phyloP scores from a whole-genome alignment of 768 basidiomycete genomes.

The Pholiota molesta region DNA sequence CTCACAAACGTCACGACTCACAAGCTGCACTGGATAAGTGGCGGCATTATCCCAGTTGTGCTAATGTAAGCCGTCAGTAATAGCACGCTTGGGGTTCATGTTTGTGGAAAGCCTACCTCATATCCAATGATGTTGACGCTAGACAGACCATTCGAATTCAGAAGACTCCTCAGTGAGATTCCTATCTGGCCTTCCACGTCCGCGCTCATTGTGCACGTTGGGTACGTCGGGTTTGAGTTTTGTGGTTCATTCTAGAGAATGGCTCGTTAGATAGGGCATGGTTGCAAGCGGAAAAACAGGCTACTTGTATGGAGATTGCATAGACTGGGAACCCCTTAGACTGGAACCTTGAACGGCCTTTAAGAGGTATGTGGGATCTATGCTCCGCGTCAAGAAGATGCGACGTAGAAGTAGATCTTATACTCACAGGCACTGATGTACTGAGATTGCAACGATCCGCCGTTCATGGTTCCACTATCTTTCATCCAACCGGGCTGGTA shows the following conservation, averaged over 20 bases:
- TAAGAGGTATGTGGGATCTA: conserved; percentile 74
- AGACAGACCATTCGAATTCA: conserved; percentile 65
- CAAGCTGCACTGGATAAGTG: conserved; percentile 59
- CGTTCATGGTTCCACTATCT: conserved; percentile 63
- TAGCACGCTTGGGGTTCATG: neutral
- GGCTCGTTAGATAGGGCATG: neutral
- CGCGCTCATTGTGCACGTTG: conserved; percentile 59
- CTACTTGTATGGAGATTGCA: conserved; percentile 60
- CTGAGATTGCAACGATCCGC: conserved; percentile 57
- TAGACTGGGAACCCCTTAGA: conserved; percentile 62
- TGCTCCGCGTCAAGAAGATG: neutral
- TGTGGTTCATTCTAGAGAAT: conserved; percentile 48
- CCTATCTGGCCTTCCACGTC: conserved; percentile 63
- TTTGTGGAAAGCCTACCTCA: conserved; percentile 24
- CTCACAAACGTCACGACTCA: conserved; percentile 12
- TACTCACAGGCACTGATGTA: conserved; percentile 53
- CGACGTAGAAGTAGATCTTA: neutral
- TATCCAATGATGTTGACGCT: conserved; percentile 64
- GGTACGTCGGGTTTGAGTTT: conserved; percentile 69
- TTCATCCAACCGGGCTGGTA: conserved; percentile 84
- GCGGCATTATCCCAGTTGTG: conserved; percentile 78
- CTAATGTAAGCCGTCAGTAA: conserved; percentile 24
- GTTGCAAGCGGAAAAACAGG: neutral
- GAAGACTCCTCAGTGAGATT: conserved; percentile 52
- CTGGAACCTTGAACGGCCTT: conserved; percentile 71